Evolutionary conservation across 139 green algal genomes (phyloP).

Genomic region (Tetradesmus lagerheimii): DNA sequence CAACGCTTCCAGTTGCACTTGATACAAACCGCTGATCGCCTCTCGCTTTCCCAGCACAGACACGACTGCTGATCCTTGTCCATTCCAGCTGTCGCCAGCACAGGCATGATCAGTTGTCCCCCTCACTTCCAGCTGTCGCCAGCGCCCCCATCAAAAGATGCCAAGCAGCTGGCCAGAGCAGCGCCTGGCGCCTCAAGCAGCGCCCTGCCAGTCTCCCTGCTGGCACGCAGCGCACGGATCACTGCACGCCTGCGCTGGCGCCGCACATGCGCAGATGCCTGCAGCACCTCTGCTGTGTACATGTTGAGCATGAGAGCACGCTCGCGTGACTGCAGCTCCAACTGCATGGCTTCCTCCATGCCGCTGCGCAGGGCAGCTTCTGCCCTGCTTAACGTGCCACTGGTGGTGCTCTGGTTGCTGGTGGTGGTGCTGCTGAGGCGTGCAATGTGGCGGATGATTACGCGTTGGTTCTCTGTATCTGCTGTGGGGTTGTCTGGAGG

Average conservation of each 20-base stretch:
- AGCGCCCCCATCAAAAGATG: not conserved
- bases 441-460: not conserved
- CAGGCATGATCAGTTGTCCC: not conserved
- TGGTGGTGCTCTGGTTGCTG: not conserved
- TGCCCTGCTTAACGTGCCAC: not conserved
- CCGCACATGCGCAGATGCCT: conserved; percentile 6
- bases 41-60: too few relatives aligned
- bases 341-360: not conserved
- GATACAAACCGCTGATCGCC: too few relatives aligned
- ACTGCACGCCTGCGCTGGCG: conserved; percentile 12
- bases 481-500: conserved; percentile 22
- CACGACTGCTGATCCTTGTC: too few relatives aligned
- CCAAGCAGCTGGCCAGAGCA: not conserved
- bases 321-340: not conserved
- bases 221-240: not conserved
- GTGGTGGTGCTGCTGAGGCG: not conserved
- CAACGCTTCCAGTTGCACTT: too few relatives aligned
- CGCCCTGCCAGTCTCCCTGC: not conserved
- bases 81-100: too few relatives aligned
- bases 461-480: not conserved
- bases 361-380: not conserved
- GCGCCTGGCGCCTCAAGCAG: not conserved
- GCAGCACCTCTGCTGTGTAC: conserved; percentile 11
- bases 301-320: not conserved
- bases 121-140: not conserved